A percentile compares a stretch with the other conserved stretches of the same genome.
Evolutionary conservation across 2,329 filamentous ascomycete species (phyloP).

Genomic region (Knufia petricola): DNA sequence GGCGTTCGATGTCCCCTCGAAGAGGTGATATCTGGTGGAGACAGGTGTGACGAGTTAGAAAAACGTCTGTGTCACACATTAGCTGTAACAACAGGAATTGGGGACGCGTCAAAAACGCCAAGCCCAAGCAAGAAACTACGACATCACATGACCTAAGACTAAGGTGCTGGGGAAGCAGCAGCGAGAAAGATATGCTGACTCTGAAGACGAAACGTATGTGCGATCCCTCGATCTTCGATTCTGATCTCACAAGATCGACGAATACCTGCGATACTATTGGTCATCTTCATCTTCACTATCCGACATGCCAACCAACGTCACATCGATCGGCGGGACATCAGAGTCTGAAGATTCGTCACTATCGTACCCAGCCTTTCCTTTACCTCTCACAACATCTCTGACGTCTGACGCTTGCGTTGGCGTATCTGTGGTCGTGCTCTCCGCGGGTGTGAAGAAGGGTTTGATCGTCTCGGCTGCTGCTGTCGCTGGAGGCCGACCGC

Average conservation of each 20-base stretch:
- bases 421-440: not conserved
- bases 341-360: not conserved
- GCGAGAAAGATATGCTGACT: too few species aligned
- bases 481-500: not conserved
- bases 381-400: not conserved
- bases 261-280: not conserved
- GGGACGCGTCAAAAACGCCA: too few species aligned
- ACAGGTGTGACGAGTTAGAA: too few species aligned
- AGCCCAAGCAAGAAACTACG: too few species aligned
- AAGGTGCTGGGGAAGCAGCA: too few species aligned
- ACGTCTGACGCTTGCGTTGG: not conserved
- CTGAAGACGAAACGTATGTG: too few species aligned
- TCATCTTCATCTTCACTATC: conserved; percentile 6
- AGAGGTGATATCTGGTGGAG: not conserved
- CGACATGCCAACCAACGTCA: not conserved
- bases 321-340: conserved; percentile 5
- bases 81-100: too few species aligned
- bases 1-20: too few species aligned
- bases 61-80: too few species aligned
- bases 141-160: too few species aligned
- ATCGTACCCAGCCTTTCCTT: not conserved
- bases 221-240: too few species aligned
- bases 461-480: not conserved
- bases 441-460: not conserved
- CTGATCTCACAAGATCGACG: too few species aligned